Percentiles rank a stretch among this genome's conserved stretches.
Conservation (phyloP, 2,329 filamentous ascomycete species). For the Xylaria polymorpha region DNA sequence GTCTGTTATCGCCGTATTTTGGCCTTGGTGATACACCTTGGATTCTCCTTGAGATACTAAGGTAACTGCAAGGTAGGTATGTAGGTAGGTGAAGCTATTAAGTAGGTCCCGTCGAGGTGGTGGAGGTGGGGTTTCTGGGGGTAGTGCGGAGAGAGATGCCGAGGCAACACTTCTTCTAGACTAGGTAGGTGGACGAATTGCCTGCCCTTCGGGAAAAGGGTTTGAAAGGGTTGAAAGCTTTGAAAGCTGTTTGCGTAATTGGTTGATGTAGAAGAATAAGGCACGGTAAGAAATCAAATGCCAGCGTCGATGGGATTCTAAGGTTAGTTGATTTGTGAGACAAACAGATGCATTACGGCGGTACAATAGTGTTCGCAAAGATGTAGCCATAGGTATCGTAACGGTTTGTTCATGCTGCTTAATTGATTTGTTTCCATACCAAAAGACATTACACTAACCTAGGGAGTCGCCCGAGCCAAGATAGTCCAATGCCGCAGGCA, state of each 20-base stretch:
- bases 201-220: too few relatives aligned
- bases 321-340: neutral
- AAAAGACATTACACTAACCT: neutral
- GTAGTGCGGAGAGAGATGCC: constrained; percentile 44
- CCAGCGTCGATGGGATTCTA: neutral
- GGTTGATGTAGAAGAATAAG: neutral
- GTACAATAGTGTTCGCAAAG: neutral
- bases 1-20: neutral
- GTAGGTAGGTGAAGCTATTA: too few relatives aligned
- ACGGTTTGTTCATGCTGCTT: neutral
- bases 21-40: neutral
- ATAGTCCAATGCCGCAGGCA: constrained; percentile 16
- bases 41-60: neutral
- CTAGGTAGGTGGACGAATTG: neutral
- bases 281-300: neutral
- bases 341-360: neutral
- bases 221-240: neutral
- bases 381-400: neutral
- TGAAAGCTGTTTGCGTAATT: neutral
- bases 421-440: neutral
- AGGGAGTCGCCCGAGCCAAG: constrained; percentile 1
- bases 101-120: neutral
- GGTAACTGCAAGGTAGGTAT: too few relatives aligned
- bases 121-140: constrained; percentile 42
- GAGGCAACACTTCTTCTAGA: constrained; percentile 44